These are phyloP conservation scores for Leptomonas pyrrhocoris DNA, from an alignment of 208 protist genomes.

Conservation along the genomic window DNA sequence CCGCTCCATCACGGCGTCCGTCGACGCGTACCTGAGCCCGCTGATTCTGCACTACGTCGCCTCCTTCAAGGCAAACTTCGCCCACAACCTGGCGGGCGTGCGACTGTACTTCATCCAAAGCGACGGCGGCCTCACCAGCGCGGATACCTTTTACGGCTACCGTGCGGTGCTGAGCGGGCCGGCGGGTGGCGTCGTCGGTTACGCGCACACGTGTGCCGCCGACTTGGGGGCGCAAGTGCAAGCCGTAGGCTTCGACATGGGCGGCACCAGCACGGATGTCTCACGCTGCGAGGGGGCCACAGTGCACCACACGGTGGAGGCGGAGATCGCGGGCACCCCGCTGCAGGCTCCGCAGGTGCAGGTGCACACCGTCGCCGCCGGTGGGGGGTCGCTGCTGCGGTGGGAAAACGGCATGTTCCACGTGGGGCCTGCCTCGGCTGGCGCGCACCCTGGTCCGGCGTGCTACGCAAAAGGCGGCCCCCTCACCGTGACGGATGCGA, in stretches of 20 bases:
- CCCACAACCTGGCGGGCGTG: constrained; percentile 45
- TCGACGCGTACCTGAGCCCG: constrained; percentile 97
- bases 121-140: constrained; percentile 93
- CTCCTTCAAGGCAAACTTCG: constrained; percentile 69
- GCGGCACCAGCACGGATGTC: constrained; percentile 96
- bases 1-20: constrained; percentile 92
- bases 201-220: constrained; percentile 75
- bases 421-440: constrained; percentile 93
- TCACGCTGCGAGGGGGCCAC: constrained; percentile 73
- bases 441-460: constrained; percentile 90
- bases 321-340: constrained; percentile 82
- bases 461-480: constrained; percentile 95
- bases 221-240: constrained; percentile 38
- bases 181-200: constrained; percentile 95
- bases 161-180: constrained; percentile 94
- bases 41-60: constrained; percentile 87
- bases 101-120: constrained; percentile 90
- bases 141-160: constrained; percentile 90
- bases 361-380: constrained; percentile 97
- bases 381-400: constrained; percentile 92
- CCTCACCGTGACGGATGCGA: constrained; percentile 95
- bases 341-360: constrained; percentile 95
- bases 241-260: constrained; percentile 95
- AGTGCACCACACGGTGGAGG: constrained; percentile 92
- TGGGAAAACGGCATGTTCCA: constrained; percentile 90